Base-by-base conservation (phyloP, 73 alveolate species). In the Paramecium caudatum region DNA sequence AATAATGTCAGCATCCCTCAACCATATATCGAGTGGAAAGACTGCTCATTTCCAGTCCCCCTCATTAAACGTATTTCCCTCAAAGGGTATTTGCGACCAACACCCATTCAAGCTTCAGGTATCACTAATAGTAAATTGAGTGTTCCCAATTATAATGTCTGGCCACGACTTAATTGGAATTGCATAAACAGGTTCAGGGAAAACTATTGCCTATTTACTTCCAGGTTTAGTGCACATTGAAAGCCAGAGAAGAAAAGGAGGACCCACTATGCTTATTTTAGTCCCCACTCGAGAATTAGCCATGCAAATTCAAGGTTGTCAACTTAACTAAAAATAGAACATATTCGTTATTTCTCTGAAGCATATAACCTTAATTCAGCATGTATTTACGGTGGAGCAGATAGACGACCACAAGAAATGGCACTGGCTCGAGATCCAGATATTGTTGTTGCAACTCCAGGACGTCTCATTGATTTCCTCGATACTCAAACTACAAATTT, bases 271-370 rank as follows among this genome's bases (percentile, higher is more conserved):
- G 48, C 93, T 98, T 30, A 97, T 98, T 34, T 90, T 98, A 48
- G 98, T 95, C n/a, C 99, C 99, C 2, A 98, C 99, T 1, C 82
- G 99, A 92, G 99, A 96, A 83, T 93, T 96, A 61, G 99, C 99
- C 1, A 82, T 91, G 70, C 98, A 96, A 94, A 96, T 90, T 4
- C 78, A 90, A 70, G 87, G 68, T 62, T 90, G 12, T 17, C 16
- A 43, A 39, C 37, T 45, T 19, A 74, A 74, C 23, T 34, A 93
- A 94, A 94, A 90, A 82, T 98, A 5, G 82, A 96, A 7, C 99
- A 98, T 6, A 94, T 96, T 17, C 91, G 94, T 19, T 43, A 90
- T 21, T 96, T 93, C 62, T 91, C 97, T 13, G 43, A 90, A 17
- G 91, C 94, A 33, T 94, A 97, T 45, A 61, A 90, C 27, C 27